Conservation (phyloP, 257 asterid species). For the Ophiorrhiza pumila region DNA sequence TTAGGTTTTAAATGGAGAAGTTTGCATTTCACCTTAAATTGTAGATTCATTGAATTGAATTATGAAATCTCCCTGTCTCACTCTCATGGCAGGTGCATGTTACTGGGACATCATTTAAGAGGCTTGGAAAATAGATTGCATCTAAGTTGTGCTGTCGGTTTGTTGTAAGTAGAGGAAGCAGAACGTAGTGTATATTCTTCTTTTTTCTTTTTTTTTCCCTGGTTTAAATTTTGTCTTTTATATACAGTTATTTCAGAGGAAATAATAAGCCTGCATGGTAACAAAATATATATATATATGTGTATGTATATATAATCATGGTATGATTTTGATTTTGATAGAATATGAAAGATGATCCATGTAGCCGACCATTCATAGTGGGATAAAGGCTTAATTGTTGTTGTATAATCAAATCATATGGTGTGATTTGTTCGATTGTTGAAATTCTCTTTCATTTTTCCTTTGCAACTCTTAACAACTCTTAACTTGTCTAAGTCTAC, state of each 20-base stretch:
- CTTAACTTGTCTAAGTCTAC: too few species aligned
- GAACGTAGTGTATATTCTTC: slow-evolving; percentile 57
- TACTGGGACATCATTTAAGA: slow-evolving; percentile 93
- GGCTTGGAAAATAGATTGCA: slow-evolving; percentile 95
- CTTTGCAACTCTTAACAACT: too few species aligned
- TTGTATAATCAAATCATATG: too few species aligned
- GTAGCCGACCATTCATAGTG: too few species aligned
- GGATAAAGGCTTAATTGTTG: too few species aligned
- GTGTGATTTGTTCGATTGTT: too few species aligned
- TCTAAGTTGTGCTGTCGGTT: slow-evolving; percentile 87
- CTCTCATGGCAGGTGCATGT: slow-evolving; percentile 78
- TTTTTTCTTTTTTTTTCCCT: slow-evolving; percentile 23
- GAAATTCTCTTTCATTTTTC: too few species aligned
- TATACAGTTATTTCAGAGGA: slow-evolving; percentile 4
- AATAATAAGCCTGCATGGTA: too few species aligned
- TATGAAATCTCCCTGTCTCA: slow-evolving; percentile 10
- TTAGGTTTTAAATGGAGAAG: neutral
- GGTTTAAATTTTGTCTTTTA: slow-evolving; percentile 14
- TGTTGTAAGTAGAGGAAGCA: slow-evolving; percentile 47
- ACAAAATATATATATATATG: too few species aligned
- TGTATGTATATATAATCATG: too few species aligned
- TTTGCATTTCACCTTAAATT: neutral
- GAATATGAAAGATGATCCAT: too few species aligned
- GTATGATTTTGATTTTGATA: too few species aligned
- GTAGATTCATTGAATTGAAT: neutral